Base-by-base conservation (phyloP, 106 monocot species). In the Hemerocallis citrina region DNA sequence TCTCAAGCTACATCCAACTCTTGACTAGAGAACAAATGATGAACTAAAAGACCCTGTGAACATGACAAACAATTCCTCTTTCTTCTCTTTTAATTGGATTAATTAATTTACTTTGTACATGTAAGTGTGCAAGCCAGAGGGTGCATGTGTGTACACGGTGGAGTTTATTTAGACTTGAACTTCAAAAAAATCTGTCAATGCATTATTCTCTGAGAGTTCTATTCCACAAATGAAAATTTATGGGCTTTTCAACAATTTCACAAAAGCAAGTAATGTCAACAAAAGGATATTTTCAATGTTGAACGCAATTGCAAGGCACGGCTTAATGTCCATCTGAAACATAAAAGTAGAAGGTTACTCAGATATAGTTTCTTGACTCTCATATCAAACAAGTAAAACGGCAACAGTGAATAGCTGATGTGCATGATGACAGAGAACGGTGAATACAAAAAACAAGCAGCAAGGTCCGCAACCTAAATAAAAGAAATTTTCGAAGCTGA, bases 271-370 rank as follows among this genome's bases (percentile, higher is more conserved):
- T 24, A 67, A 42, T 25, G 15, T 25, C 14, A 17, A 6, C 38
- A 35, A 42, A 82, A 82, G 85, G 94, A 89, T 95, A 95, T 89
- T 77, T 77, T 81, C 65, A 33, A 81, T 81, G 31, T 68, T 55
- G 46, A 81, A 96, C 55, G 78, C 23, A 68, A 96, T 74, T 16
- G 81, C 84, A 74, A 84, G 76, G 67, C 89, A 87, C 13, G 83
- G 81, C 29, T 81, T 81, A 67, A 96, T 81, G 40, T 84, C 73
- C 86, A 91, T 84, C 93, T 89, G 82, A 68, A 82, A 72, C 6
- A 34, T 36, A 50, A 66, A 37, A 13, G 65, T 34, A 44, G 42
- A 46, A 48, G 8, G 20, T 70, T 6, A 75, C 37, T 56, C 15
- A 55, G 48, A 8, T 33, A 48, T 17, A 57, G 22, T 23, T 52